Evolutionary conservation across 2,329 filamentous ascomycete genomes (phyloP).

Genomic region (Cladophialophora exuberans): DNA sequence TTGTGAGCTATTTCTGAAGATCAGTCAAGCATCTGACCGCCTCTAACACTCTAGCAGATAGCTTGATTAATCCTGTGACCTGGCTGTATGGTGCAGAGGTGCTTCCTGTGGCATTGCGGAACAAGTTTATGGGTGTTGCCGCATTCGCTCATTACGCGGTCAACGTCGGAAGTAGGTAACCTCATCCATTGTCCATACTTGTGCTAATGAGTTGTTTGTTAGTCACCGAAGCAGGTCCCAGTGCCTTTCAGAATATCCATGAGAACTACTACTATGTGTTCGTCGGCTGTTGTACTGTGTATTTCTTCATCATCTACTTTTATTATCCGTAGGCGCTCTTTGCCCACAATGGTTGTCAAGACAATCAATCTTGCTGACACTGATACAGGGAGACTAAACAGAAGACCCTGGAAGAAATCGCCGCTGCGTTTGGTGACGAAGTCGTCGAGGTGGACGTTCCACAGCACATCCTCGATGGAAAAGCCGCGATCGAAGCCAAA

Average conservation of each 20-base stretch:
- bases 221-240: slow-evolving; percentile 56
- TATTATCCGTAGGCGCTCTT: slow-evolving; percentile 53
- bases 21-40: background rate
- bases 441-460: slow-evolving; percentile 39
- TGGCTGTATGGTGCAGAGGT: slow-evolving; percentile 83
- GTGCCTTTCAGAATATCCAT: slow-evolving; percentile 58
- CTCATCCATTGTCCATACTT: background rate
- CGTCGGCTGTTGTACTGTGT: slow-evolving; percentile 56
- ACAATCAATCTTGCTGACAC: slow-evolving; percentile 15
- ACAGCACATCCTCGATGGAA: slow-evolving; percentile 32
- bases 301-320: slow-evolving; percentile 55
- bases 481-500: slow-evolving; percentile 26
- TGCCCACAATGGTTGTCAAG: background rate
- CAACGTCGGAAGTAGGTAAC: slow-evolving; percentile 50
- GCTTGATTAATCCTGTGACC: slow-evolving; percentile 62
- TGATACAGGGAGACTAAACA: slow-evolving; percentile 50
- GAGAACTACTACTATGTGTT: slow-evolving; percentile 66
- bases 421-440: slow-evolving; percentile 52
- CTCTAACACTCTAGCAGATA: background rate
- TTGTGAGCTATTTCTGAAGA: slow-evolving; percentile 42
- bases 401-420: slow-evolving; percentile 54
- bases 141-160: slow-evolving; percentile 78
- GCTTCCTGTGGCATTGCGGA: slow-evolving; percentile 84
- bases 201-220: slow-evolving; percentile 4
- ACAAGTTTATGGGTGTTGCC: slow-evolving; percentile 81